phyloP scores from a whole-genome alignment of 495 filamentous ascomycete genomes.

The Xanthoparmelia taractica region DNA sequence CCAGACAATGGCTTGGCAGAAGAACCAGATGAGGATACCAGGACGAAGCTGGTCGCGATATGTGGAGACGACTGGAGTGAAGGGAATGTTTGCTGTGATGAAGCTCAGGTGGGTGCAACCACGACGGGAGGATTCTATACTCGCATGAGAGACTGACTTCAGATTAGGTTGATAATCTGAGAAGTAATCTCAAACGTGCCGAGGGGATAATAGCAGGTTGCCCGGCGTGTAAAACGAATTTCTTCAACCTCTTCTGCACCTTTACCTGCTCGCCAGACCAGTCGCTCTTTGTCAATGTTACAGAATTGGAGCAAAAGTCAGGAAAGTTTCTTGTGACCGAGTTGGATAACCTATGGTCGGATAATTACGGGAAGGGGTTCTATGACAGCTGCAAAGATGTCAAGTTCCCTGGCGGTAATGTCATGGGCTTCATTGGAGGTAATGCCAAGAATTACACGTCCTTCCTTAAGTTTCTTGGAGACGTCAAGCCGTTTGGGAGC shows the following conservation, averaged over 20 bases:
- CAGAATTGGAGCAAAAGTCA: slow-evolving; percentile 52
- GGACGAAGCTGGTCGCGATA: slow-evolving; percentile 69
- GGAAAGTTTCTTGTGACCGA: slow-evolving; percentile 73
- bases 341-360: slow-evolving; percentile 80
- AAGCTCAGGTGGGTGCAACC: slow-evolving; percentile 16
- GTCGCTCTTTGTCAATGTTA: slow-evolving; percentile 91
- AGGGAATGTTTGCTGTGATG: slow-evolving; percentile 74
- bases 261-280: slow-evolving; percentile 97
- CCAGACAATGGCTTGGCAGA: slow-evolving; percentile 83
- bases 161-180: slow-evolving; percentile 62
- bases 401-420: slow-evolving; percentile 88
- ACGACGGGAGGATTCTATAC: neutral
- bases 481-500: slow-evolving; percentile 79
- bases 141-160: neutral
- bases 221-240: slow-evolving; percentile 93
- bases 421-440: slow-evolving; percentile 92
- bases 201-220: slow-evolving; percentile 83
- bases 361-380: slow-evolving; percentile 80
- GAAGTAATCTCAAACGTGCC: slow-evolving; percentile 75
- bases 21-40: slow-evolving; percentile 57
- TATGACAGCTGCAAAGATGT: slow-evolving; percentile 98
- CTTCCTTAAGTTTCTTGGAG: slow-evolving; percentile 85
- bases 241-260: slow-evolving; percentile 94
- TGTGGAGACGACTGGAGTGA: slow-evolving; percentile 81
- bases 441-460: slow-evolving; percentile 82